Base-by-base conservation (phyloP, 2,329 filamentous ascomycete genomes). In the Ceratocystis lukuohia region DNA sequence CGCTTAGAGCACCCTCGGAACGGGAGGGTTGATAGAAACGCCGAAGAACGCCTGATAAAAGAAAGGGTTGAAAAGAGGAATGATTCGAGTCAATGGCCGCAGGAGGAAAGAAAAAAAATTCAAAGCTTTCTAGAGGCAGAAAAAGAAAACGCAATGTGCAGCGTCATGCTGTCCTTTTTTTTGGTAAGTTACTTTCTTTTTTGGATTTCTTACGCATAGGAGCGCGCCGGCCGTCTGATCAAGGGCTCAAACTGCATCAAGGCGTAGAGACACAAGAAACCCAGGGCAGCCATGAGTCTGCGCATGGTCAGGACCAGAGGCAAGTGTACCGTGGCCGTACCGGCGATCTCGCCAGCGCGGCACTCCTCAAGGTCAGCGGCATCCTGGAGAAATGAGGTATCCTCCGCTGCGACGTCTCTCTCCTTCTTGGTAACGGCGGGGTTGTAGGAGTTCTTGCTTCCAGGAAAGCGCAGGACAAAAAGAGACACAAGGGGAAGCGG, bases 211-310 rank as follows among this genome's bases (percentile, higher is more conserved):
- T 68, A 68, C 30, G 64, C 66, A 61, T 68, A 68, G 7, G 66
- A 64, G 22, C 66, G 66, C 15, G 57, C 66, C 12, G 66, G 59
- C 61, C 66, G 64, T 68, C 64, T 68, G 48, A 68, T 48, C n/a
- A 68, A 61, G 44, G 66, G 66, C 64, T 68, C 66, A 61, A 68
- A 62, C 61, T 68, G 66, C 66, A 68, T 68, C 17, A 68, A n/a
- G 12, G 66, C 66, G 53, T 68, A 68, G 3, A 68, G 37, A 48
- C 66, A 68, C 64, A 68, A 61, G 44, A 68, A 66, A 1, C 66
- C 66, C 6, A 68, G 48, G 3, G 66, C 66, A 22, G 66, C 64
- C 57, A 68, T 62, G 8, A 68, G 28, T 61, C 66, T 59, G 22
- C 64, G 66, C 66, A 68, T 66, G 5, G 66, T 68, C 57, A 68